Base-by-base conservation (phyloP, 345 rosid genomes). In the Dovyalis caffra region DNA sequence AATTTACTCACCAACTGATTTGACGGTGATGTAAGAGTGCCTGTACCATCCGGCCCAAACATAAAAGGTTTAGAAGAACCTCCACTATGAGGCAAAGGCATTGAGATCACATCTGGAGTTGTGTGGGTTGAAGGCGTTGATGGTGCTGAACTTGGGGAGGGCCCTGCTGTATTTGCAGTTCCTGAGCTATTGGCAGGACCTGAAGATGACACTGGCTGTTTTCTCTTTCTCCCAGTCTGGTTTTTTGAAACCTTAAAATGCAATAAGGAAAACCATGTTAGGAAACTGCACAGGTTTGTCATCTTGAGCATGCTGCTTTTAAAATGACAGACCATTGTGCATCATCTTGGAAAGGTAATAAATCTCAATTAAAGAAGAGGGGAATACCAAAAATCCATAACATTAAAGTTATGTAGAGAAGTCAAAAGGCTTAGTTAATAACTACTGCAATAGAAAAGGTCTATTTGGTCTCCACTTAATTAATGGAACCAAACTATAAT, bases 111-210 rank as follows among this genome's bases (percentile, higher is more conserved):
- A 87, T 95, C 99, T 77, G 97, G 90, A 69, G 99, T 93, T 56
- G 96, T 93, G 80, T 93, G 98, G 69, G 98, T 93, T 74, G 99
- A 95, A 25, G 99, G 98, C 6, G 99, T 95, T 61, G 99, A 95
- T 47, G 99, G 98, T 28, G 98, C 98, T 72, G 99, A 95, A 85
- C 99, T 90, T 23, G 99, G 99, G 76, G 99, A 95, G 11, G 99
- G 99, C 66, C 99, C 99, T 0, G 97, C 87, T 14, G 99, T 95
- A 82, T 95, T 95, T 58, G 96, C 99, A 79, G 99, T 95, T 78
- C 99, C 99, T 5, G 99, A 82, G 84, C 99, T 95, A 84, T 93
- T 95, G 77, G 99, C 99, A 81, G 99, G 96, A 32, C 98, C 99
- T 66, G 99, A 93, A 82, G 99, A 95, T 61, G 99, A 90, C 76